Percentiles rank a stretch among this genome's conserved stretches.
These are phyloP conservation scores for Phtheirospermum japonicum DNA, from an alignment of 257 asterid genomes.

Conservation along the genomic window DNA sequence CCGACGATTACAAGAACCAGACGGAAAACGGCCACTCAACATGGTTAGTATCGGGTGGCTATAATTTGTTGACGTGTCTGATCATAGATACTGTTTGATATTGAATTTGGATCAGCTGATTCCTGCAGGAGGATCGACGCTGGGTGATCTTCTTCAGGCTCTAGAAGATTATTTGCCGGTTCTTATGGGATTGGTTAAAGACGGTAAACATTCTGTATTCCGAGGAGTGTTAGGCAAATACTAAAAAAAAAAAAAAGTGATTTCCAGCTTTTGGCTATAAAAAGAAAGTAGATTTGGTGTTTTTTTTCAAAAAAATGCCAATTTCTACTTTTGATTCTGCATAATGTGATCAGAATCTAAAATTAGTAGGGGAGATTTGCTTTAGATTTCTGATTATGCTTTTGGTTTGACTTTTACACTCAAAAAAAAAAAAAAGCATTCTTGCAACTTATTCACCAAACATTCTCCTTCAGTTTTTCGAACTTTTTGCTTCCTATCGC, in stretches of 20 bases:
- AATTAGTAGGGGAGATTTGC: too few species aligned
- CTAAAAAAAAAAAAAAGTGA: background rate
- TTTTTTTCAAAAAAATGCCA: too few species aligned
- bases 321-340: too few species aligned
- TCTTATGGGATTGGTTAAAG: slow-evolving; percentile 88
- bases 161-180: slow-evolving; percentile 92
- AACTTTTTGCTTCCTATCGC: slow-evolving; percentile 10
- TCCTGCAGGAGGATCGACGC: slow-evolving; percentile 82
- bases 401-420: too few species aligned
- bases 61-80: slow-evolving; percentile 15
- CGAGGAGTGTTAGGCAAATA: background rate
- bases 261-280: background rate
- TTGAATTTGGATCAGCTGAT: slow-evolving; percentile 41
- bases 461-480: background rate
- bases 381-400: too few species aligned
- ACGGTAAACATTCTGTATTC: slow-evolving; percentile 47
- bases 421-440: too few species aligned
- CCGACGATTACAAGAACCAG: slow-evolving; percentile 90
- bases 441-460: too few species aligned
- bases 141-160: slow-evolving; percentile 92
- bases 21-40: slow-evolving; percentile 79
- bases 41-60: slow-evolving; percentile 51
- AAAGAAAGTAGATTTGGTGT: background rate
- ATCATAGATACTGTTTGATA: slow-evolving; percentile 13
- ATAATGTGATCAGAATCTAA: too few species aligned